phyloP scores from a whole-genome alignment of 2,329 filamentous ascomycete genomes.

The Chaetomiaceae sp. region DNA sequence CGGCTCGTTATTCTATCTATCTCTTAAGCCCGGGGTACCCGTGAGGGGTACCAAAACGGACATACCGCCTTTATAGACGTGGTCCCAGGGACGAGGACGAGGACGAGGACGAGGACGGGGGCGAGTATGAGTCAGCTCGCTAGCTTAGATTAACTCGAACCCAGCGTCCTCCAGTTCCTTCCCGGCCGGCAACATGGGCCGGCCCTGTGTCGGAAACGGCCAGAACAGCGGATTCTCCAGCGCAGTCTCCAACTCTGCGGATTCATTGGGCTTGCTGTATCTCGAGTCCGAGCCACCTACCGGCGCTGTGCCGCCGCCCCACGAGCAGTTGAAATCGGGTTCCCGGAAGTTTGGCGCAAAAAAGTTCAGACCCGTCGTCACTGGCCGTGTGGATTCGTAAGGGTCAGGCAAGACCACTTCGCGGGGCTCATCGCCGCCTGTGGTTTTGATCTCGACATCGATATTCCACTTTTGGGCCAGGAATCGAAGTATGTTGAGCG shows the following conservation, averaged over 20 bases:
- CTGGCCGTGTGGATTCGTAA: constrained; percentile 34
- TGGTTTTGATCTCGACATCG: constrained; percentile 42
- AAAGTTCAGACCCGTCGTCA: constrained; percentile 53
- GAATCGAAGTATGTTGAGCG: constrained; percentile 55
- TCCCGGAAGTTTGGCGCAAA: constrained; percentile 49
- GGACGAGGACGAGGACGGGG: too few relatives aligned
- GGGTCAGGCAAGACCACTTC: not conserved
- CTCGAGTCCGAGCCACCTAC: not conserved
- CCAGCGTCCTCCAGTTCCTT: constrained; percentile 48
- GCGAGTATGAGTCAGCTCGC: too few relatives aligned
- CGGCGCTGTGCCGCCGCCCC: constrained; percentile 33
- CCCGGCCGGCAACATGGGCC: constrained; percentile 49
- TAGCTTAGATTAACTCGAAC: constrained; percentile 37
- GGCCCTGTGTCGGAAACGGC: constrained; percentile 58
- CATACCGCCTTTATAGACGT: too few relatives aligned
- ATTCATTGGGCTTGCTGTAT: not conserved
- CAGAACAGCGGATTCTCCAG: constrained; percentile 55
- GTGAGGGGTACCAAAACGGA: not conserved
- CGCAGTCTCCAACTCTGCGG: constrained; percentile 31
- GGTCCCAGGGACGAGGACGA: not conserved
- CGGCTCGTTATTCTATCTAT: too few relatives aligned
- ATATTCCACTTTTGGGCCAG: constrained; percentile 57
- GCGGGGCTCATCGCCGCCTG: constrained; percentile 1
- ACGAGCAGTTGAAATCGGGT: constrained; percentile 46
- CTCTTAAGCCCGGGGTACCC: too few relatives aligned